These are phyloP conservation scores for Spencermartinsiella europaea DNA, from an alignment of 805 yeast species.

Conservation along the genomic window DNA sequence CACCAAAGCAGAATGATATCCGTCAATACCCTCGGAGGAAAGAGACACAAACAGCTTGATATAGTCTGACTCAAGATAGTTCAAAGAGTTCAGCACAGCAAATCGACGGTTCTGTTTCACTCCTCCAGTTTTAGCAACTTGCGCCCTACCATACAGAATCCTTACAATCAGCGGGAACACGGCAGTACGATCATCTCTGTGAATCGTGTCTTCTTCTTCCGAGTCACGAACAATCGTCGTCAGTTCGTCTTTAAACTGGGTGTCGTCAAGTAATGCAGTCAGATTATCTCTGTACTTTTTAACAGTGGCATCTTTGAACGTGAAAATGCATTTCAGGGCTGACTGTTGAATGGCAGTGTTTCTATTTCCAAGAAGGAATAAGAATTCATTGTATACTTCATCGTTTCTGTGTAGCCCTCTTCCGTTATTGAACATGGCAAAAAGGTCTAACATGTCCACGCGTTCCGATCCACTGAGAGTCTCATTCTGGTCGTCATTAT, in stretches of 20 bases:
- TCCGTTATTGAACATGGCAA: slow-evolving; percentile 61
- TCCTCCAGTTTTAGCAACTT: slow-evolving; percentile 60
- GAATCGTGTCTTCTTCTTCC: slow-evolving; percentile 45
- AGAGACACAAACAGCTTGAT: slow-evolving; percentile 57
- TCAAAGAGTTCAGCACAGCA: slow-evolving; percentile 33
- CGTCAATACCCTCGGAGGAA: slow-evolving; percentile 52
- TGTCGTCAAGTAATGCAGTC: slow-evolving; percentile 71
- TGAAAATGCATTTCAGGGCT: slow-evolving; percentile 65
- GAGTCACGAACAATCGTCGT: slow-evolving; percentile 54
- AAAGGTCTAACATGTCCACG: slow-evolving; percentile 48
- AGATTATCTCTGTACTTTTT: slow-evolving; percentile 70
- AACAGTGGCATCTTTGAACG: slow-evolving; percentile 54
- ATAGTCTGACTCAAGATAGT: slow-evolving; percentile 35
- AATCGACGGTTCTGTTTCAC: slow-evolving; percentile 65
- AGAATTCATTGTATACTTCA: slow-evolving; percentile 48
- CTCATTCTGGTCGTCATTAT: slow-evolving; percentile 19
- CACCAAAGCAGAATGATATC: slow-evolving; percentile 23
- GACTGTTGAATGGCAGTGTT: slow-evolving; percentile 59
- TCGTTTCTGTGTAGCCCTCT: slow-evolving; percentile 48
- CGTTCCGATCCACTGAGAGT: slow-evolving; percentile 21
- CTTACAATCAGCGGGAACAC: slow-evolving; percentile 72
- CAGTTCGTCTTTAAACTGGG: slow-evolving; percentile 80
- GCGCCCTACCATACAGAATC: slow-evolving; percentile 82
- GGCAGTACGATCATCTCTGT: slow-evolving; percentile 49
- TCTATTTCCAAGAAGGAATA: slow-evolving; percentile 57